These are phyloP conservation scores for Annona cherimola DNA, from an alignment of 164 flowering plant species.

Conservation along the genomic window DNA sequence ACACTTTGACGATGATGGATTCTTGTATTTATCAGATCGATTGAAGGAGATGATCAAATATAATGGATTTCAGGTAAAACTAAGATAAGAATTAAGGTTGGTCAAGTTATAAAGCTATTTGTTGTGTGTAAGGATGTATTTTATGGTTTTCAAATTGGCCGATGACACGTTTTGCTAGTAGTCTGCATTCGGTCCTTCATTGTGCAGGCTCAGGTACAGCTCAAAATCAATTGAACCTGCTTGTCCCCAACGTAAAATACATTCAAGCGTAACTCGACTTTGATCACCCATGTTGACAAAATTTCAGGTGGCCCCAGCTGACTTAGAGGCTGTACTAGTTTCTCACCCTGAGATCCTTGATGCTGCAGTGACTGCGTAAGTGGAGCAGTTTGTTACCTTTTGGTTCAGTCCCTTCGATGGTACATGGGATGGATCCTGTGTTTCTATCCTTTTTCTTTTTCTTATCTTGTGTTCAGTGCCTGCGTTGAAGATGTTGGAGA, in stretches of 20 bases:
- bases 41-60: slow-evolving; percentile 78
- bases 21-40: slow-evolving; percentile 53
- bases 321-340: slow-evolving; percentile 58
- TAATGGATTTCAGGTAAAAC: slow-evolving; percentile 80
- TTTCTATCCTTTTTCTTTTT: not conserved
- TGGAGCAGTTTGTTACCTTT: not conserved
- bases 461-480: slow-evolving; percentile 19
- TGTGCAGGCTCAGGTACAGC: not conserved
- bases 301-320: slow-evolving; percentile 82
- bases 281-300: not conserved
- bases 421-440: not conserved
- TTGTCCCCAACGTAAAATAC: not conserved
- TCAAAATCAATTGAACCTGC: not conserved
- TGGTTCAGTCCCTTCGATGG: not conserved
- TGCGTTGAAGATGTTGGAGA: slow-evolving; percentile 57
- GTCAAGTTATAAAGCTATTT: not conserved
- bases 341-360: slow-evolving; percentile 72
- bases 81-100: not conserved
- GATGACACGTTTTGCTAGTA: not conserved
- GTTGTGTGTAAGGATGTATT: not conserved
- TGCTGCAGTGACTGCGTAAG: slow-evolving; percentile 70
- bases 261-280: not conserved
- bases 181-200: not conserved
- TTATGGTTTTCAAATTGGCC: not conserved
- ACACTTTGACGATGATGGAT: slow-evolving; percentile 66